phyloP scores from a whole-genome alignment of 352 stramenopile genomes.

The Phytophthora sansomeana region DNA sequence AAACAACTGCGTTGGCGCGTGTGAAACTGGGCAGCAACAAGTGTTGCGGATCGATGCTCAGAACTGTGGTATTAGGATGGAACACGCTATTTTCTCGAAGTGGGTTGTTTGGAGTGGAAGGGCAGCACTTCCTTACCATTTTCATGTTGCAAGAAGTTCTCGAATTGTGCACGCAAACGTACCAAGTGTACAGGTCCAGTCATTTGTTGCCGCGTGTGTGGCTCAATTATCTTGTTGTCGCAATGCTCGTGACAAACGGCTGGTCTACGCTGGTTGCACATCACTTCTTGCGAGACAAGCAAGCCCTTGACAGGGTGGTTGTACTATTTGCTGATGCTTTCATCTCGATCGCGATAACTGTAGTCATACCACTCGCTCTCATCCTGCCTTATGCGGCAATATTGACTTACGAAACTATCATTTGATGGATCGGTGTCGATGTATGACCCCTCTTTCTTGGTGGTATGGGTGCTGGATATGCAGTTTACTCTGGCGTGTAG shows the following conservation, averaged over 20 bases:
- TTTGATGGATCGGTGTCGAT: background rate
- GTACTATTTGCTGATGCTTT: background rate
- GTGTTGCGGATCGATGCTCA: background rate
- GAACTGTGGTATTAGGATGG: background rate
- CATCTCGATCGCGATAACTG: slow-evolving; percentile 2
- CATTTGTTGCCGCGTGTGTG: slow-evolving; percentile 16
- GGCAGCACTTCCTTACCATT: slow-evolving; percentile 17
- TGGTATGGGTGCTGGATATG: slow-evolving; percentile 3
- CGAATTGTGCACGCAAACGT: slow-evolving; percentile 14
- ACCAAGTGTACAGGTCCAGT: slow-evolving; percentile 27
- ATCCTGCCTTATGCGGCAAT: background rate
- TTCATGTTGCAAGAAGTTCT: slow-evolving; percentile 18
- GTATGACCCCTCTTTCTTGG: slow-evolving; percentile 8
- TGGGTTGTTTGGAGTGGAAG: slow-evolving; percentile 22
- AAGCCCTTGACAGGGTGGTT: slow-evolving; percentile 1
- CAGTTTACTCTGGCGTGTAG: slow-evolving; percentile 2
- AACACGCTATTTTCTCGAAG: background rate
- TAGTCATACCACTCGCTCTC: background rate
- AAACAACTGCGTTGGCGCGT: background rate
- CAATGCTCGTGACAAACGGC: slow-evolving; percentile 40
- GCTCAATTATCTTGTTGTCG: slow-evolving; percentile 34
- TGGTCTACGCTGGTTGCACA: slow-evolving; percentile 60
- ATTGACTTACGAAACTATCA: background rate
- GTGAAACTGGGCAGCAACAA: background rate
- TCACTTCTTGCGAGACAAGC: slow-evolving; percentile 34